Evolutionary conservation across 306 rosid genomes (phyloP).

Genomic region (Cicer chorassanicum): DNA sequence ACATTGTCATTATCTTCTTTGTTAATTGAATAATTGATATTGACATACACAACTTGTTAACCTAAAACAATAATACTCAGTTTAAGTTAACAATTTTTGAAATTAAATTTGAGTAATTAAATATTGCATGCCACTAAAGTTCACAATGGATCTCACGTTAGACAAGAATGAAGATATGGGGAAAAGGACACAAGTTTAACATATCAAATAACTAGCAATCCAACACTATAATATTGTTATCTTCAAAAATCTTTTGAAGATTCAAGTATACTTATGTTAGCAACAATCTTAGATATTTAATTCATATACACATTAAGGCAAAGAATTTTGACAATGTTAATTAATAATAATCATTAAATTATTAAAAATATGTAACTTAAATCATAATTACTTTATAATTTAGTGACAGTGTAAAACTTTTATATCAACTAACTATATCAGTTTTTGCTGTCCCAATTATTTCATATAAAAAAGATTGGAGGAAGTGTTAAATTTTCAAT

Average conservation of each 20-base stretch:
- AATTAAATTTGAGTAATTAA: background rate
- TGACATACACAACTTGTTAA: conserved; percentile 36
- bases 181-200: conserved; percentile 51
- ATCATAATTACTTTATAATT: too few species aligned
- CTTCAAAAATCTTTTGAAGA: conserved; percentile 40
- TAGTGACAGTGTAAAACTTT: too few species aligned
- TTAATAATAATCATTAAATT: too few species aligned
- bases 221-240: conserved; percentile 37
- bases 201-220: conserved; percentile 42
- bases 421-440: too few species aligned
- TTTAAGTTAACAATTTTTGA: conserved; percentile 22
- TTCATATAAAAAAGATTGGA: too few species aligned
- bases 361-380: too few species aligned
- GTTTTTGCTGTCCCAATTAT: too few species aligned
- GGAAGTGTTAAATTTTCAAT: background rate
- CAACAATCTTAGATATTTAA: background rate
- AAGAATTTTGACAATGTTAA: too few species aligned
- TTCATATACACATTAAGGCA: too few species aligned
- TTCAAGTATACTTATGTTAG: conserved; percentile 32
- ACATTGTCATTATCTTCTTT: conserved; percentile 37
- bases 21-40: conserved; percentile 26
- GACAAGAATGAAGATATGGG: conserved; percentile 49
- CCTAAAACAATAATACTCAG: conserved; percentile 28
- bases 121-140: conserved; percentile 37
- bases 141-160: conserved; percentile 46